Evolutionary conservation across 495 filamentous ascomycete genomes (phyloP).

Genomic region (Parachaetomium inaequale): DNA sequence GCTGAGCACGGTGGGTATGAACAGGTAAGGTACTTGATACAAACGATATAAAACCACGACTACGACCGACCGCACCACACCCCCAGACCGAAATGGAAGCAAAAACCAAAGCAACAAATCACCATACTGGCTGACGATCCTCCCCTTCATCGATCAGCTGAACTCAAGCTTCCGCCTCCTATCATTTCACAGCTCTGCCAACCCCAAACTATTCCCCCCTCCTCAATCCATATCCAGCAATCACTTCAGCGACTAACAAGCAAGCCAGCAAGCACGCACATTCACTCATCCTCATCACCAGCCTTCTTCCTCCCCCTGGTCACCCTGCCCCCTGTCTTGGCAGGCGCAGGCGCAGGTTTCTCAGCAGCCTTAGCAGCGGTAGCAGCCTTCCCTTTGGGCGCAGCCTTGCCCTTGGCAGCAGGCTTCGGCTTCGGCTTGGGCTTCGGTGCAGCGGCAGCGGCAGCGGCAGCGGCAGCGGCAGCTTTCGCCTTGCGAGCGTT

Average conservation of each 20-base stretch:
- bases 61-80: background rate
- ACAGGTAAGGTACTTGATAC: background rate
- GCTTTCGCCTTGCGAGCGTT: background rate
- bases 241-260: background rate
- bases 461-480: background rate
- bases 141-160: no score
- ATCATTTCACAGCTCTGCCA: background rate
- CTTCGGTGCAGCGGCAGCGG: background rate
- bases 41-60: background rate
- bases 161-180: background rate
- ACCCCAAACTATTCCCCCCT: background rate
- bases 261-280: background rate
- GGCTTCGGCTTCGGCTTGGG: background rate
- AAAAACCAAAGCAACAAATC: background rate
- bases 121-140: background rate
- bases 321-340: slow-evolving; percentile 6
- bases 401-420: slow-evolving; percentile 6
- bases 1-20: background rate
- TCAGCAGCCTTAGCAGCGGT: slow-evolving; percentile 4
- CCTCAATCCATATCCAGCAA: background rate
- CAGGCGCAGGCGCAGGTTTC: slow-evolving; percentile 4
- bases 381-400: slow-evolving; percentile 13
- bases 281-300: background rate
- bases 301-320: slow-evolving; percentile 13
- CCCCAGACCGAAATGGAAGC: background rate